Base-by-base conservation (phyloP, 345 rosid genomes). In the Arabis alpina region DNA sequence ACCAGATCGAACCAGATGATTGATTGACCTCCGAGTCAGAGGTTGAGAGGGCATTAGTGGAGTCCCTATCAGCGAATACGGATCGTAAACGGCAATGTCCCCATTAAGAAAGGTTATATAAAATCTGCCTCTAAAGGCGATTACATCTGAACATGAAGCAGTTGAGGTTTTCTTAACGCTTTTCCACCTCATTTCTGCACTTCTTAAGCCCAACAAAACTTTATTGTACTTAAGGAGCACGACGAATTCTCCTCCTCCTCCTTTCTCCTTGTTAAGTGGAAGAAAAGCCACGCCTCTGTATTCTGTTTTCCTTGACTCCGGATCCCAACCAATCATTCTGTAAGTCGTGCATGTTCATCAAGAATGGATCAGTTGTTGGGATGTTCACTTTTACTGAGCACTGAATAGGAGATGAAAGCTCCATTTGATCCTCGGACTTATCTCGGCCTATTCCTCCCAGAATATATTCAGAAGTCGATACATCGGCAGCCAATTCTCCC, bases 111-210 rank as follows among this genome's bases (percentile, higher is more conserved):
- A 9, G 1, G 0, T 3, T 8, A 15, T 53, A 30, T 70, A 70
- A 41, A 70, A 61, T 5, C 12, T 61, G 4, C 68, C 27, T 51
- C 37, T 50, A 8, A 60, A 70, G 23, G 9, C 6, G 3, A 61
- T 6, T 5, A 70, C 4, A 13, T 30, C 48, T 10, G 1, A 1
- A 3, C 30, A 58, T 4, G 3, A 2, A 48, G n/a, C 19, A 4
- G 1, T 0, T 1, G 66, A 30, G 28, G 8, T 1, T 0, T 44
- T 7, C 10, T 15, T 6, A 15, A 61, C 4, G 15, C 9, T 8
- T 4, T 9, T 50, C 67, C 67, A 70, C 25, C 11, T 60, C 74
- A 70, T 60, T 41, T 70, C 67, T 8, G 32, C 32, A 28, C 60
- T 70, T 28, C 11, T 60, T 8, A 70, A 60, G 4, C 41, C 74